phyloP scores from a whole-genome alignment of 345 rosid species.

The Pistacia atlantica region DNA sequence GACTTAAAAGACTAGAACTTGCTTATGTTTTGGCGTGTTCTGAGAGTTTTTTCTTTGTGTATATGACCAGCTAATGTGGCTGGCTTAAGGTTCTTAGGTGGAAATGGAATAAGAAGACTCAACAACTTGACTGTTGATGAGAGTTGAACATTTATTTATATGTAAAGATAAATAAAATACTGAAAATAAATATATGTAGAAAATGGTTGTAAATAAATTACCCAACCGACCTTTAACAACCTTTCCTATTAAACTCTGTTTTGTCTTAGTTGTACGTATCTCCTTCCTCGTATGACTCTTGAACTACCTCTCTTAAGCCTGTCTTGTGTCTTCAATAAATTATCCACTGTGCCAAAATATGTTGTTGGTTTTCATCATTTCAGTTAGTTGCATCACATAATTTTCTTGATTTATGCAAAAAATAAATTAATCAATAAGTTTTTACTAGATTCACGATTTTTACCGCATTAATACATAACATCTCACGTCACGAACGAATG shows the following conservation, averaged over 20 bases:
- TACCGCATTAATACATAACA: too few species aligned
- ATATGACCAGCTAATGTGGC: neutral
- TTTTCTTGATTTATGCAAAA: too few species aligned
- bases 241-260: neutral
- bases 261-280: neutral
- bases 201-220: neutral
- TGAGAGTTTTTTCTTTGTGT: too few species aligned
- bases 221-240: conserved; percentile 16
- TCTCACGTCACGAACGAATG: too few species aligned
- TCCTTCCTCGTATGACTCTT: neutral
- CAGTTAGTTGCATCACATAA: conserved; percentile 1
- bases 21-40: too few species aligned
- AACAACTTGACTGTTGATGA: neutral
- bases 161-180: neutral
- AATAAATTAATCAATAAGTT: too few species aligned
- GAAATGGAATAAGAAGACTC: neutral
- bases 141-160: neutral
- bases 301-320: neutral
- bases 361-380: neutral
- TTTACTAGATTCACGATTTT: too few species aligned
- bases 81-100: neutral
- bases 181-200: neutral
- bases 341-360: neutral
- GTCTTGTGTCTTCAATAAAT: neutral
- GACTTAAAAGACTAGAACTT: neutral